These are phyloP conservation scores for Leccinum pellstonianum DNA, from an alignment of 768 basidiomycete species.

Conservation along the genomic window DNA sequence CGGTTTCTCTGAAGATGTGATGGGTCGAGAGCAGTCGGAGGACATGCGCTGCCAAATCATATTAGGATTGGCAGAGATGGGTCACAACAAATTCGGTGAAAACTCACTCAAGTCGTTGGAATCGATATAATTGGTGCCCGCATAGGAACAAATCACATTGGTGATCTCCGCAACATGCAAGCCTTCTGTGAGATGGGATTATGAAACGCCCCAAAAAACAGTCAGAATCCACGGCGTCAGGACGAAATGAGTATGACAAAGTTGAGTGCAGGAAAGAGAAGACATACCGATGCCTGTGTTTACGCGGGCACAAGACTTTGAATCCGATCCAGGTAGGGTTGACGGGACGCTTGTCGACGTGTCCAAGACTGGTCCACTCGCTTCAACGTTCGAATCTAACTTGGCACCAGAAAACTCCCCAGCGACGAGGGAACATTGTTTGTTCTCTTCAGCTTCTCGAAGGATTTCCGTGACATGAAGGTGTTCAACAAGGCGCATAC, in stretches of 20 bases:
- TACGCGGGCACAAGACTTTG: not conserved
- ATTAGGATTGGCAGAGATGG: not conserved
- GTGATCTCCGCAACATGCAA: slow-evolving; percentile 26
- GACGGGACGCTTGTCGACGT: not conserved
- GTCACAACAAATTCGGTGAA: not conserved
- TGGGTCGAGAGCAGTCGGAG: slow-evolving; percentile 78
- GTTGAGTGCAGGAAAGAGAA: not conserved
- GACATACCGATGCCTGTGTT: slow-evolving; percentile 8
- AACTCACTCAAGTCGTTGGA: slow-evolving; percentile 18
- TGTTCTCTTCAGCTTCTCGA: slow-evolving; percentile 54
- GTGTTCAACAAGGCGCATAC: slow-evolving; percentile 70
- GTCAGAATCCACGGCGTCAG: not conserved
- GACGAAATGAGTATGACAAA: not conserved
- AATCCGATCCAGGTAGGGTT: not conserved
- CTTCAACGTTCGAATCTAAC: not conserved
- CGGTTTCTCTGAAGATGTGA: slow-evolving; percentile 67
- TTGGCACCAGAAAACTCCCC: not conserved
- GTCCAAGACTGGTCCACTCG: no score
- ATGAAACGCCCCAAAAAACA: not conserved
- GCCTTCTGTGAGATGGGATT: slow-evolving; percentile 9
- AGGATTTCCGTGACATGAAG: slow-evolving; percentile 70
- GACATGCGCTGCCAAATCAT: slow-evolving; percentile 51
- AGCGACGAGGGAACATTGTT: slow-evolving; percentile 45
- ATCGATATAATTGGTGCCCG: slow-evolving; percentile 19
- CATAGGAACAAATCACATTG: slow-evolving; percentile 19